phyloP scores from a whole-genome alignment of 1,284 basidiomycete species.

The Ustilago shanxiensis region DNA sequence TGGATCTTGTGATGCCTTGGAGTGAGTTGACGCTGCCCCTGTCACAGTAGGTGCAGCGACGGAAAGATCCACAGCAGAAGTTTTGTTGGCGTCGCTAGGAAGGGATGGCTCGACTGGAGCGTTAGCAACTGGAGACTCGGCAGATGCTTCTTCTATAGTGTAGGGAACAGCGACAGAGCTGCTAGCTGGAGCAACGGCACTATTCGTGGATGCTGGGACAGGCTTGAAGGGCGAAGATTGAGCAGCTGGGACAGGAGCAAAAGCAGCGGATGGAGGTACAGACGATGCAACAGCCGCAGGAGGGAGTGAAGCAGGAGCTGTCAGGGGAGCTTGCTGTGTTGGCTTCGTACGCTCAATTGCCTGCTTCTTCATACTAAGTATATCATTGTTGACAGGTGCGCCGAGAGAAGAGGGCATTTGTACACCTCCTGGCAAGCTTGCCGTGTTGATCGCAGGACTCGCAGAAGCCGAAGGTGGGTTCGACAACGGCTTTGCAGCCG shows the following conservation, averaged over 20 bases:
- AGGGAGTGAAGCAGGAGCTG: neutral
- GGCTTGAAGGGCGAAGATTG: neutral
- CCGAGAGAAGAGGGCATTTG: conserved; percentile 20
- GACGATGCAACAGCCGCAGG: neutral
- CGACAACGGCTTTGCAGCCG: conserved; percentile 17
- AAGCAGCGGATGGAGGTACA: conserved; percentile 2
- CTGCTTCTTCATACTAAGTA: conserved; percentile 29
- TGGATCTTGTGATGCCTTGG: neutral
- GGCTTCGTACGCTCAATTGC: conserved; percentile 6
- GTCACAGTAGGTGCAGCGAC: neutral
- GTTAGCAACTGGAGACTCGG: neutral
- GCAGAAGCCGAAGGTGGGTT: conserved; percentile 10
- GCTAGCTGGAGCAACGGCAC: neutral
- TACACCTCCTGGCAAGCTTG: conserved; percentile 8
- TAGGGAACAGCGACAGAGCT: conserved; percentile 2
- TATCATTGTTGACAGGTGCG: conserved; percentile 18
- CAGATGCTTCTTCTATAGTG: conserved; percentile 4
- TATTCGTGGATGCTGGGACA: neutral
- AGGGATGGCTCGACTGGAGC: conserved; percentile 1
- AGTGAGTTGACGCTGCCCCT: neutral
- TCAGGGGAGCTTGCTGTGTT: neutral
- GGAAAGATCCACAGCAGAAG: neutral
- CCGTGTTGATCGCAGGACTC: conserved; percentile 11
- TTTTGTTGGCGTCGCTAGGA: neutral
- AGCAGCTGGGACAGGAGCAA: neutral